phyloP scores from a whole-genome alignment of 2,329 filamentous ascomycete species.

The Gnomoniopsis smithogilvyi region DNA sequence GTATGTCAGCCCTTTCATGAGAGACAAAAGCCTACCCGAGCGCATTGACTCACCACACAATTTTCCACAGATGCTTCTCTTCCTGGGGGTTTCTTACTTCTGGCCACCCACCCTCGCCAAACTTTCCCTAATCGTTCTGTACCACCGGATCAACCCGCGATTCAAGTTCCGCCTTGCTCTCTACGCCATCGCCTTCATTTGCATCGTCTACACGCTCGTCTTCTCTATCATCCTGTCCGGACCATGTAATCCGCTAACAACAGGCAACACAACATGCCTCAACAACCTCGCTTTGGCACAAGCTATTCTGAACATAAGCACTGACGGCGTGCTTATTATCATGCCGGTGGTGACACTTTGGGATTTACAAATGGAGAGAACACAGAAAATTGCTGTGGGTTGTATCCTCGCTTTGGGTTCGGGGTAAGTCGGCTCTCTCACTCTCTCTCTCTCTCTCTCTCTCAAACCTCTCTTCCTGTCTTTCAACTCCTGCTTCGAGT shows the following conservation, averaged over 20 bases:
- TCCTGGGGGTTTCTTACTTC: slow-evolving; percentile 21
- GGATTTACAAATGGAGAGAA: slow-evolving; percentile 36
- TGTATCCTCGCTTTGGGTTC: slow-evolving; percentile 42
- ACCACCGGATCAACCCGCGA: slow-evolving; percentile 20
- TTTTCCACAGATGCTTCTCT: slow-evolving; percentile 10
- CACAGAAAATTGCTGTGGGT: slow-evolving; percentile 39
- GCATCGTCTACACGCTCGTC: slow-evolving; percentile 19
- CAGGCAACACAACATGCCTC: slow-evolving; percentile 31
- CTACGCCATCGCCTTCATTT: slow-evolving; percentile 12
- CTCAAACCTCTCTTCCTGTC: neutral
- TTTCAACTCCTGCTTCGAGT: neutral
- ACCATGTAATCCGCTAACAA: slow-evolving; percentile 23
- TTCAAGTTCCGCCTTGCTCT: slow-evolving; percentile 12
- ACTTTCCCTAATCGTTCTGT: slow-evolving; percentile 21
- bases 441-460: neutral
- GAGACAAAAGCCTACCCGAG: neutral
- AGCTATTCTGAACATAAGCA: slow-evolving; percentile 42
- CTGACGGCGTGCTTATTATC: slow-evolving; percentile 39
- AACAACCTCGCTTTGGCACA: slow-evolving; percentile 41
- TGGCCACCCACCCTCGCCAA: slow-evolving; percentile 22
- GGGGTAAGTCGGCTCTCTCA: slow-evolving; percentile 27
- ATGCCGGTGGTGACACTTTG: slow-evolving; percentile 41
- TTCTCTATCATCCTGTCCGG: slow-evolving; percentile 22
- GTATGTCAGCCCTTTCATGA: neutral
- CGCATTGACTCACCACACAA: neutral